These are phyloP conservation scores for Pseudocercospora cruenta DNA, from an alignment of 2,329 filamentous ascomycete species.

Conservation along the genomic window DNA sequence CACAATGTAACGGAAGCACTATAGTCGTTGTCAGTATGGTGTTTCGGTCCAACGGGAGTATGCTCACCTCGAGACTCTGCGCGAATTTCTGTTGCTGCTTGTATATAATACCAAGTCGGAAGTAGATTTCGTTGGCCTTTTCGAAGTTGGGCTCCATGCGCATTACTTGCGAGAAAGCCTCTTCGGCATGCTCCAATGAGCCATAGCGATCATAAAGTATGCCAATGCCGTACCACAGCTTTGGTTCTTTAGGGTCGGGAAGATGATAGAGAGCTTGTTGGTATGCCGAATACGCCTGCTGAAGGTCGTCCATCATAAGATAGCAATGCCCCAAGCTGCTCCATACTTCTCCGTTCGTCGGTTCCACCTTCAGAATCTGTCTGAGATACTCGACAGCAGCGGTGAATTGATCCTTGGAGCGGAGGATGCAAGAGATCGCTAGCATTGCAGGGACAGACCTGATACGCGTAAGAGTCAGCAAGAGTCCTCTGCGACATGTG, in stretches of 20 bases:
- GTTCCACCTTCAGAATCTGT: conserved; percentile 86
- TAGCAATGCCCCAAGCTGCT: conserved; percentile 97
- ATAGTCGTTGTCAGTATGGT: conserved; percentile 27
- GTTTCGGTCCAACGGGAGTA: not conserved
- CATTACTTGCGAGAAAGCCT: conserved; percentile 98
- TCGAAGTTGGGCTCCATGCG: conserved; percentile 97
- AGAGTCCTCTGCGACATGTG: not conserved
- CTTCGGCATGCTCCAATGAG: conserved; percentile 93
- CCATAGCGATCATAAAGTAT: conserved; percentile 97
- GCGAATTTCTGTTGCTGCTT: conserved; percentile 95
- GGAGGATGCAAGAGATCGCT: conserved; percentile 86
- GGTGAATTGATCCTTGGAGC: conserved; percentile 89
- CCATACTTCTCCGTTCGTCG: conserved; percentile 92
- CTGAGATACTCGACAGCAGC: conserved; percentile 93
- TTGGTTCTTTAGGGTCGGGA: conserved; percentile 94
- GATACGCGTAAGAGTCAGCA: not conserved
- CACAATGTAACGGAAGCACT: conserved; percentile 99
- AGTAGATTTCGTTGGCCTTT: conserved; percentile 99
- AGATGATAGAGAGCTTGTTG: conserved; percentile 94
- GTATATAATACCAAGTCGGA: conserved; percentile 98
- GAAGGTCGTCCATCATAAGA: conserved; percentile 97
- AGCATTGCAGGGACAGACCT: conserved; percentile 85
- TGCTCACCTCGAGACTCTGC: conserved; percentile 83
- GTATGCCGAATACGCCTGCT: conserved; percentile 95
- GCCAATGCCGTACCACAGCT: conserved; percentile 98